A percentile compares a stretch with the other conserved stretches of the same genome.
These are phyloP conservation scores for Passiflora organensis DNA, from an alignment of 345 rosid genomes.

Conservation along the genomic window DNA sequence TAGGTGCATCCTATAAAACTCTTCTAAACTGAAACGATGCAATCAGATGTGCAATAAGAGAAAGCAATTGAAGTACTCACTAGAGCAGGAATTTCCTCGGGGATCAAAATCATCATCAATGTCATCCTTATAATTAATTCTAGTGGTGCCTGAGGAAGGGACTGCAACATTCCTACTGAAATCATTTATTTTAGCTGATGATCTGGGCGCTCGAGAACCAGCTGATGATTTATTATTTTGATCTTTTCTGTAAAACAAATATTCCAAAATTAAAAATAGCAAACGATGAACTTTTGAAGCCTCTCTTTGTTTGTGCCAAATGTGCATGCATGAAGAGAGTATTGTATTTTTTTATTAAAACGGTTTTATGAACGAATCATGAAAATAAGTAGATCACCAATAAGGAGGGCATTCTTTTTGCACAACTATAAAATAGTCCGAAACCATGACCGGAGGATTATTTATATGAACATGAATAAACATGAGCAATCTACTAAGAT, in stretches of 20 bases:
- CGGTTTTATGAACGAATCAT: no score
- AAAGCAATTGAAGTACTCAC: conserved; percentile 55
- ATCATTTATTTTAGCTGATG: conserved; percentile 33
- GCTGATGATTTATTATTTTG: conserved; percentile 39
- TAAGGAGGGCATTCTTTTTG: no score
- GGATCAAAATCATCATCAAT: conserved; percentile 96
- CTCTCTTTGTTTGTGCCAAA: no score
- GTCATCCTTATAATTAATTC: conserved; percentile 50
- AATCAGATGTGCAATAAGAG: not conserved
- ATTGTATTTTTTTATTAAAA: not conserved
- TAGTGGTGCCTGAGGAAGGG: conserved; percentile 32
- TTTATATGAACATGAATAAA: not conserved
- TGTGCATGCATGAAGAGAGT: no score
- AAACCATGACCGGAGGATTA: not conserved
- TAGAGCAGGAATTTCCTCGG: conserved; percentile 66
- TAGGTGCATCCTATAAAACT: no score
- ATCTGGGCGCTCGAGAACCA: conserved; percentile 39
- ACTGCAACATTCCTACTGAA: conserved; percentile 35
- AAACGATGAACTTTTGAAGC: no score
- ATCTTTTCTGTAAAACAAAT: conserved; percentile 52
- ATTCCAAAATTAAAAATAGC: conserved; percentile 4
- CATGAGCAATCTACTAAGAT: not conserved
- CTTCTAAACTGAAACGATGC: not conserved
- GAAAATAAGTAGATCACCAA: not conserved
- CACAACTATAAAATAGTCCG: no score